Conservation (phyloP, 2,329 filamentous ascomycete genomes). For the Verticillium albo-atrum region DNA sequence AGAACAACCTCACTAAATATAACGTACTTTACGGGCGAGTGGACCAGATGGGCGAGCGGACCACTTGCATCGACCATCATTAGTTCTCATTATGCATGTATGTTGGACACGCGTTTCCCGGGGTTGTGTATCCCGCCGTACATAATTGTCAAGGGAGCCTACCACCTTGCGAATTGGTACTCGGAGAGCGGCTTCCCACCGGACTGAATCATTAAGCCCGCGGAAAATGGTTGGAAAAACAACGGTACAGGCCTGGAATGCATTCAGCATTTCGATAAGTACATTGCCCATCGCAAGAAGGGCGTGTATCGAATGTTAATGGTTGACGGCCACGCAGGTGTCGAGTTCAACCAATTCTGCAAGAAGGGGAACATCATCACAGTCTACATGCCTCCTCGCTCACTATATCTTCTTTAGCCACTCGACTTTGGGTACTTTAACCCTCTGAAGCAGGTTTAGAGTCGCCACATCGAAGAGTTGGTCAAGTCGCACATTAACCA, state of each 20-base stretch:
- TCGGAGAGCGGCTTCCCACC: neutral
- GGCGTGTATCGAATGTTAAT: neutral
- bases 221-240: neutral
- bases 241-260: neutral
- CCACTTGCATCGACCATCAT: too few relatives aligned
- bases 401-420: neutral
- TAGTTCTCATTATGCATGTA: too few relatives aligned
- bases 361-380: neutral
- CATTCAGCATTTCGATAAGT: neutral
- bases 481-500: neutral
- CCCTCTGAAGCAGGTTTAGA: neutral
- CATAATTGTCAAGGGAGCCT: neutral
- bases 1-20: too few relatives aligned
- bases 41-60: too few relatives aligned
- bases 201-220: neutral
- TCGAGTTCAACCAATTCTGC: neutral
- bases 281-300: neutral
- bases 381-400: neutral
- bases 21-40: too few relatives aligned
- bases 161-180: neutral
- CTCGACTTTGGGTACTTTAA: neutral
- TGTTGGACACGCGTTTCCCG: too few relatives aligned
- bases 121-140: neutral
- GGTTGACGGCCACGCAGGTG: neutral
- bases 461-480: neutral